phyloP scores from a whole-genome alignment of 805 yeast genomes.

The Barnettozyma vustinii region DNA sequence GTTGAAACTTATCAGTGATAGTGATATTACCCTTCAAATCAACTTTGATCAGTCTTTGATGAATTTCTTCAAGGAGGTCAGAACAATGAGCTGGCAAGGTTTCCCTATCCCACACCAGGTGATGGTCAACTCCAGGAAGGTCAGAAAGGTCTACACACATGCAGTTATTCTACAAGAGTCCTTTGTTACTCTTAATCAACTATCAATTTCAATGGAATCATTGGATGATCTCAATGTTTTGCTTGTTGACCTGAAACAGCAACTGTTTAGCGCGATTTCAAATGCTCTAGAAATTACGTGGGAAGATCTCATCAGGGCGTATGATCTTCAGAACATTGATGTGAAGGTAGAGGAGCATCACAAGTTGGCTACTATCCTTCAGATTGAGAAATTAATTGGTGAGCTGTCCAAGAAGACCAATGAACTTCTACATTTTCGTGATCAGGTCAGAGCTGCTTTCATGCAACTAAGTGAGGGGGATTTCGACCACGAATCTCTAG shows the following conservation, averaged over 20 bases:
- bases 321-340: conserved; percentile 38
- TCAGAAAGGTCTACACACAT: conserved; percentile 50
- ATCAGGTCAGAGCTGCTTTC: conserved; percentile 19
- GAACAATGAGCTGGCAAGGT: conserved; percentile 43
- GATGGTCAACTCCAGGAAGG: conserved; percentile 40
- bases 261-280: conserved; percentile 30
- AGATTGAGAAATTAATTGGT: conserved; percentile 29
- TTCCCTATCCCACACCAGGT: conserved; percentile 54
- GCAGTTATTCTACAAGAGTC: conserved; percentile 51
- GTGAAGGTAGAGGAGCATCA: conserved; percentile 27
- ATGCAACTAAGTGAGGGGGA: conserved; percentile 24
- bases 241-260: conserved; percentile 30
- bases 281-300: conserved; percentile 41
- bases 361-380: conserved; percentile 24
- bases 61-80: conserved; percentile 46
- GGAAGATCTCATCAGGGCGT: conserved; percentile 45
- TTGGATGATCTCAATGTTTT: conserved; percentile 39
- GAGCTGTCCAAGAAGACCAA: conserved; percentile 28
- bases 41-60: conserved; percentile 46
- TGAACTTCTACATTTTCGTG: conserved; percentile 27
- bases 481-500: conserved; percentile 21
- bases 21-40: conserved; percentile 32
- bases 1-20: conserved; percentile 31
- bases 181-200: conserved; percentile 33
- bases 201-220: conserved; percentile 27